Percentiles rank a stretch among this genome's conserved stretches.
Evolutionary conservation across 2,329 filamentous ascomycete species (phyloP).

Genomic region (Penicillium sp.): DNA sequence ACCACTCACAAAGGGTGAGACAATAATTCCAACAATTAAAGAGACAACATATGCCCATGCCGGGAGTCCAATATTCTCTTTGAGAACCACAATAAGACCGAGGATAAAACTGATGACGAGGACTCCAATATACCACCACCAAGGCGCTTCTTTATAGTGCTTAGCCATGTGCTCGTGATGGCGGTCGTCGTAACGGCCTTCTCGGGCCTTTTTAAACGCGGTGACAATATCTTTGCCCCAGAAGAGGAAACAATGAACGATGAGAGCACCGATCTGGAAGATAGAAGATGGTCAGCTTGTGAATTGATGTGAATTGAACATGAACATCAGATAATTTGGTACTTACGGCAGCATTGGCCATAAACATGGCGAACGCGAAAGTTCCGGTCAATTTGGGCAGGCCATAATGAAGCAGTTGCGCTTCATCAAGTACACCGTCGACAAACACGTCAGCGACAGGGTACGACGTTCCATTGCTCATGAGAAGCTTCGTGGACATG

Average conservation of each 20-base stretch:
- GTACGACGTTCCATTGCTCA: conserved; percentile 44
- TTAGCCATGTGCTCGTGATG: conserved; percentile 56
- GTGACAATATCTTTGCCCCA: conserved; percentile 55
- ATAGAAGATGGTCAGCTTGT: conserved; percentile 5
- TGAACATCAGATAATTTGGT: not conserved
- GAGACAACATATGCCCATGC: conserved; percentile 35
- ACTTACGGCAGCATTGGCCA: conserved; percentile 58
- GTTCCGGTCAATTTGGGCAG: conserved; percentile 50
- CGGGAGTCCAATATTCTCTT: conserved; percentile 32
- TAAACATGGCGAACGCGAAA: conserved; percentile 57
- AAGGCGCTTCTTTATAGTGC: conserved; percentile 53
- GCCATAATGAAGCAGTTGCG: conserved; percentile 46
- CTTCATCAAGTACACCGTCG: conserved; percentile 22
- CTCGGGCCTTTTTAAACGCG: conserved; percentile 50
- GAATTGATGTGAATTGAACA: accelerated
- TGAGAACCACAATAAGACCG: conserved; percentile 29
- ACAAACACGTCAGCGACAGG: conserved; percentile 45
- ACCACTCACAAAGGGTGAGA: conserved; percentile 25
- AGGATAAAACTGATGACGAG: conserved; percentile 32
- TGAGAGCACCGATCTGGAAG: conserved; percentile 55
- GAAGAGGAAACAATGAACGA: conserved; percentile 55
- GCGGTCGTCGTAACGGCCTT: conserved; percentile 49
- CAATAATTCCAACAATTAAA: conserved; percentile 28
- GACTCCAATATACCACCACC: conserved; percentile 35
- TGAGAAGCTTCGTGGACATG: conserved; percentile 54